Base-by-base conservation (phyloP, 192 early-diverging fungal genomes). In the Dissophora globulifera region DNA sequence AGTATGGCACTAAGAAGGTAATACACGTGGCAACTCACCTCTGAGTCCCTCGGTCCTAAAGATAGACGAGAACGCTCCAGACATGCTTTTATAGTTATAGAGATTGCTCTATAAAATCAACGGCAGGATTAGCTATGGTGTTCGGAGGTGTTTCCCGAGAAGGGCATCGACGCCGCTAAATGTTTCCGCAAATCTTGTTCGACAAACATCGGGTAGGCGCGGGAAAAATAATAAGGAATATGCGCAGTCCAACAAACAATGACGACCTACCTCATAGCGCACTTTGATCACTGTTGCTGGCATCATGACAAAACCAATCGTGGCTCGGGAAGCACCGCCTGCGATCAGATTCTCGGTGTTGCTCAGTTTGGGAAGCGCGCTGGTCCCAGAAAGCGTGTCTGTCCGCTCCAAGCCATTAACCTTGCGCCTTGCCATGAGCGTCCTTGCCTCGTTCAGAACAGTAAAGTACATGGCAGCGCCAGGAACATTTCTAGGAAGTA, bases 221-320 rank as follows among this genome's bases (percentile, higher is more conserved):
- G 29, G n/a, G 2, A 27, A 62, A 47, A 30, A 27, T 6, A 25
- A 69, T 60, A 30, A 9, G 2, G 8, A 32, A 12, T 54, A 17
- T 48, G 47, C 45, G 51, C 25, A 63, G 23, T 27, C 17, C 12
- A 50, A 62, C 49, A 19, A 20, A 35, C 2, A 32, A 26, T 15
- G n/a, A 1, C 17, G 15, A 26, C 61, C 45, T 79, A 91, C 91
- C 86, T 97, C 96, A 58, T 89, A 96, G 52, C 94, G 85, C 35
- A 95, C 90, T 82, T 98, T 98, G 52, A 98, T 84, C 32, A 96
- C 91, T 0, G 94, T 94, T n/a, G 94, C 88, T 0, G 96, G 96
- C 96, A 98, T 98, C 82, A 96, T 84, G 0, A 95, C 54, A 58
- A 95, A 91, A 7, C 96, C 96, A 23, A 93, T 89, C 10, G 91